Percentiles rank a stretch among this genome's conserved stretches.
Evolutionary conservation across 257 asterid species (phyloP).

Genomic region (Mentha longifolia): DNA sequence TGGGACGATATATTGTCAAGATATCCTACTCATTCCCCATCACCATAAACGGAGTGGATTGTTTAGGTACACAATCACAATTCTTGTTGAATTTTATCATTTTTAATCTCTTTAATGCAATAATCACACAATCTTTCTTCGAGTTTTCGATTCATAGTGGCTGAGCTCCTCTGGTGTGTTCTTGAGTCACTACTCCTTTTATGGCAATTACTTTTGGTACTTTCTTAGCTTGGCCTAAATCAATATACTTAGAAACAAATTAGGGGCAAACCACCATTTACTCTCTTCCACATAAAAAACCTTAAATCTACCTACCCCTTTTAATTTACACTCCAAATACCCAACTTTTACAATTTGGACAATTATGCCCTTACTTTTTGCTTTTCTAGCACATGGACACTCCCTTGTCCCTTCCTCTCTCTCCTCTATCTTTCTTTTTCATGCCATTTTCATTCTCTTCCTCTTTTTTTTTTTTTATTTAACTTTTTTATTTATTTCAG

Average conservation of each 20-base stretch:
- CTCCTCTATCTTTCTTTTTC: too few relatives aligned
- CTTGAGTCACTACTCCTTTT: neutral
- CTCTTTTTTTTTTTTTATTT: too few relatives aligned
- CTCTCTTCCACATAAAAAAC: too few relatives aligned
- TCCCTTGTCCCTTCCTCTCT: too few relatives aligned
- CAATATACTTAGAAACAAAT: neutral
- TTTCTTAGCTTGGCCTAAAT: neutral
- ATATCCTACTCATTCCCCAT: slow-evolving; percentile 63
- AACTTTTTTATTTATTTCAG: too few relatives aligned
- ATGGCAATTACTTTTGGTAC: neutral
- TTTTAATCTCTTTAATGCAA: neutral
- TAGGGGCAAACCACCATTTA: too few relatives aligned
- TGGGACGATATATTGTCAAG: slow-evolving; percentile 50
- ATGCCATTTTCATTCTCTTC: too few relatives aligned
- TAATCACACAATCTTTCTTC: neutral
- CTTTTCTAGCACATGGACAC: too few relatives aligned
- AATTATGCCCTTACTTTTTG: too few relatives aligned
- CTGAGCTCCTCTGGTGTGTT: slow-evolving; percentile 7
- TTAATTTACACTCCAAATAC: too few relatives aligned
- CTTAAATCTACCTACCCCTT: too few relatives aligned
- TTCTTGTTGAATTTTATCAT: neutral
- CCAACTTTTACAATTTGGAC: too few relatives aligned
- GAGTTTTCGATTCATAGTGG: neutral
- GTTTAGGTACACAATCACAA: neutral
- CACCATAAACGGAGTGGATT: neutral